Evolutionary conservation across 352 stramenopile genomes (phyloP), one percentile per base, ranked within the genome.

Genomic region (Pythium sp.): DNA sequence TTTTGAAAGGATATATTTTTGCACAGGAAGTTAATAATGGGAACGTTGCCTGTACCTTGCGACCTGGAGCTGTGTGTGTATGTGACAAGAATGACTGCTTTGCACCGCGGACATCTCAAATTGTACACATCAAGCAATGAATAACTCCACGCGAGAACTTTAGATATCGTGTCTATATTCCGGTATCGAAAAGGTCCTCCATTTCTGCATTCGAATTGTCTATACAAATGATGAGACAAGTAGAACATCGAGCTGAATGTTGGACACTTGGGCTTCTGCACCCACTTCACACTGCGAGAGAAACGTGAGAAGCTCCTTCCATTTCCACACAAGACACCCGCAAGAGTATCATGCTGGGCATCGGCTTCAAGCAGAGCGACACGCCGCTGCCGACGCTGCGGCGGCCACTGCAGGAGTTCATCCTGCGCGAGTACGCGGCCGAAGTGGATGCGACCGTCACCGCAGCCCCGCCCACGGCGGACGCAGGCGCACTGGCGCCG

Each of bases 341-440:
- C 4, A 46, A 46, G 38, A 68, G 6, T 28, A 91, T 91, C 34
- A 91, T 91, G 83, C 68, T 91, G n/a, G 83, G 79, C 58, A 89
- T 91, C 64, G 81, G 83, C 69, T 91, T 91, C 71, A 91, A 91
- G 78, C 64, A 87, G 24, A 91, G 79, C 73, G 83, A 91, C 67
- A 83, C 83, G 68, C 63, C 81, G 26, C 60, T 69, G 34, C 51
- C 74, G 22, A 58, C 64, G 20, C 62, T 91, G 14, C 57, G 73
- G 63, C 83, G 78, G 32, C 77, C 86, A n/a, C 75, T 96, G 43
- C 62, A 74, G 18, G 78, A 82, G n/a, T 94, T 90, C 68, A 75
- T 93, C 58, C 69, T 64, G 65, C 86, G 78, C 61, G 86, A 93
- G 64, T 94, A 91, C 53, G 86, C 85, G 36, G 68, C 65, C n/a